Base-by-base conservation (phyloP, 1,284 basidiomycete genomes). In the Kwoniella shivajii region DNA sequence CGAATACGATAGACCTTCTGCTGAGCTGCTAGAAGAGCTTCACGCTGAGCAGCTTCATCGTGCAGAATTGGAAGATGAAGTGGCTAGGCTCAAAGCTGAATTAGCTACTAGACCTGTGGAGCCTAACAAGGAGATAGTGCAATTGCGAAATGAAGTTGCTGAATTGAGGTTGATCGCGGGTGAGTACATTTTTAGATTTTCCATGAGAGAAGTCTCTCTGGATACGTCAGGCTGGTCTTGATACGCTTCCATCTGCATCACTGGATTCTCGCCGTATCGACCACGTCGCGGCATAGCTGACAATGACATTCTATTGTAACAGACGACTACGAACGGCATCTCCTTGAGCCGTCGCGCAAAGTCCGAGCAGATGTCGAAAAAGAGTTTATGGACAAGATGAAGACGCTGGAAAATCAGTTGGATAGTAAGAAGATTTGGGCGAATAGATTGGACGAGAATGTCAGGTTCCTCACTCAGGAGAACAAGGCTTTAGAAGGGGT, bases 11-110 rank as follows among this genome's bases (percentile, higher is more conserved):
- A 84, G 89, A 83, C 85, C 88, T 0, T 87, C 88, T 1, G 89
- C 90, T 59, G 85, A 90, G 86, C 81, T 94, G 0, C 90, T 92
- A 78, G 89, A 93, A 80, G 88, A 92, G 63, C 83, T 93, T 6
- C 84, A 92, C 26, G 81, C 84, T 1, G 85, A 90, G 0, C 83
- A 87, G 34, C 82, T 86, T 24, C 84, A 88, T 62, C 76, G 92
- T 27, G 86, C 90, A 49, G 84, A 86, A 1, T 89, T 92, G 68
- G 83, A 85, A 0, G 87, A 82, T 13, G 89, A 92, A 66, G 90
- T 93, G 43, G 65, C 65, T 11, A 63, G 63, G 10, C 81, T 93
- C 24, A 66, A 73, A 51, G 62, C 60, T n/a, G 76, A 78, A 55
- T 67, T 77, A 7, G 72, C 68, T n/a, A 68, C 71, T 1, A 56